A percentile compares a stretch with the other conserved stretches of the same genome.
These are phyloP conservation scores for Rhipidocladum racemiflorum DNA, from an alignment of 176 grass and related monocot genomes.

Conservation along the genomic window DNA sequence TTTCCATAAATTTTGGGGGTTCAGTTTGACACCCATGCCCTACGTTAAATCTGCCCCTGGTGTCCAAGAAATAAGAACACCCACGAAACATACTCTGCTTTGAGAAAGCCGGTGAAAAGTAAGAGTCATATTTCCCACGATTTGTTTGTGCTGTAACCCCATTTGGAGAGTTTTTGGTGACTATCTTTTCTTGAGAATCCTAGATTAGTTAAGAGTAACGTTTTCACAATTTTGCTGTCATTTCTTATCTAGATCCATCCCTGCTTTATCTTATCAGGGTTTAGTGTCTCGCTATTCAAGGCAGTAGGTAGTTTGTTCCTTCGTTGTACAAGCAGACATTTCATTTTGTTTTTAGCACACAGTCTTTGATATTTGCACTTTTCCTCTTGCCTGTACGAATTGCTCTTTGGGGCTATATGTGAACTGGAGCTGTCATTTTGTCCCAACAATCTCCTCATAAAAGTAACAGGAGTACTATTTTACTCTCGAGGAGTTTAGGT, in stretches of 20 bases:
- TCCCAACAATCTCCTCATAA: background rate
- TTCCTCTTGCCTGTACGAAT: background rate
- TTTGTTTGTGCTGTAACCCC: background rate
- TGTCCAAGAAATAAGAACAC: background rate
- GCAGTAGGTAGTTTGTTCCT: background rate
- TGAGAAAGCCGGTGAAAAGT: background rate
- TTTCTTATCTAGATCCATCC: background rate
- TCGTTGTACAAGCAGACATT: constrained; percentile 1
- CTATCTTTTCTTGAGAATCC: background rate
- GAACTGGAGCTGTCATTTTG: constrained; percentile 3
- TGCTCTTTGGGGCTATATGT: background rate
- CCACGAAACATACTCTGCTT: background rate
- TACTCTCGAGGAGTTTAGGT: constrained; percentile 3
- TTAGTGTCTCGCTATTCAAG: background rate
- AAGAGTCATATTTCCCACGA: background rate
- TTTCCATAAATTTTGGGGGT: background rate
- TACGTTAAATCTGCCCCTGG: background rate
- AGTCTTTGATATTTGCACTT: background rate
- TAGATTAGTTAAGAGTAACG: background rate
- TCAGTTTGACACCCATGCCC: background rate
- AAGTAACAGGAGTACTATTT: background rate
- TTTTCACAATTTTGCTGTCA: background rate
- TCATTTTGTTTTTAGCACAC: background rate
- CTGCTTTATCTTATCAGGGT: background rate
- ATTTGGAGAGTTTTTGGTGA: background rate